Conservation (phyloP, 805 yeast genomes). For the Pichia californica region DNA sequence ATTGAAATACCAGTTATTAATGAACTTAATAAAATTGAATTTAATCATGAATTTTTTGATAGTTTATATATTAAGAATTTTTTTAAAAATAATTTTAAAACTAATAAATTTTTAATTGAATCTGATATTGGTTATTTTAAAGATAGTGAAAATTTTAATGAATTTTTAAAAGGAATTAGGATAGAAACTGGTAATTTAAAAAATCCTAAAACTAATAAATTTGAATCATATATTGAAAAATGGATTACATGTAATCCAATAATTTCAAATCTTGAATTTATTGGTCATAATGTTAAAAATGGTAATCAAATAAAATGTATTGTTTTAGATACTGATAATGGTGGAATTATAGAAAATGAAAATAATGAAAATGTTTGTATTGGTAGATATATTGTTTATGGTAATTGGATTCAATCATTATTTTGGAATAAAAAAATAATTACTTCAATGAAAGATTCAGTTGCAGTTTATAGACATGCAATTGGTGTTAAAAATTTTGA, state of each 20-base stretch:
- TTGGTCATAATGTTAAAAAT: conserved; percentile 25
- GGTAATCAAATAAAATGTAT: conserved; percentile 14
- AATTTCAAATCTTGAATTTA: not conserved
- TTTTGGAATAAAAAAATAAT: conserved; percentile 24
- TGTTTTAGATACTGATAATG: conserved; percentile 15
- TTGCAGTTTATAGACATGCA: conserved; percentile 16
- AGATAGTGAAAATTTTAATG: not conserved
- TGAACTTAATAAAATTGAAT: conserved; percentile 31
- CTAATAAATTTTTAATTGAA: conserved; percentile 9
- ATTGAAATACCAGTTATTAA: conserved; percentile 30
- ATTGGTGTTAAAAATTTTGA: conserved; percentile 11
- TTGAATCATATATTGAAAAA: conserved; percentile 43
- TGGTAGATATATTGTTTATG: conserved; percentile 43
- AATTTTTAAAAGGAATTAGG: conserved; percentile 34
- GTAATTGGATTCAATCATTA: conserved; percentile 49
- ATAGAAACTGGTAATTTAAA: conserved; percentile 46
- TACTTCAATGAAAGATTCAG: conserved; percentile 17
- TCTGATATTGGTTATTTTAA: conserved; percentile 6
- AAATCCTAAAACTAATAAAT: conserved; percentile 37
- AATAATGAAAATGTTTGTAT: conserved; percentile 18
- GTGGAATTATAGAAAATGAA: conserved; percentile 8
- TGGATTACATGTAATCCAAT: conserved; percentile 46
- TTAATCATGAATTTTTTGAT: conserved; percentile 37
- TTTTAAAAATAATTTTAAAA: not conserved
- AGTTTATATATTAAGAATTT: conserved; percentile 30